A percentile compares a stretch with the other conserved stretches of the same genome.
Conservation (phyloP, 2,329 filamentous ascomycete species). For the Diaporthe helianthi region DNA sequence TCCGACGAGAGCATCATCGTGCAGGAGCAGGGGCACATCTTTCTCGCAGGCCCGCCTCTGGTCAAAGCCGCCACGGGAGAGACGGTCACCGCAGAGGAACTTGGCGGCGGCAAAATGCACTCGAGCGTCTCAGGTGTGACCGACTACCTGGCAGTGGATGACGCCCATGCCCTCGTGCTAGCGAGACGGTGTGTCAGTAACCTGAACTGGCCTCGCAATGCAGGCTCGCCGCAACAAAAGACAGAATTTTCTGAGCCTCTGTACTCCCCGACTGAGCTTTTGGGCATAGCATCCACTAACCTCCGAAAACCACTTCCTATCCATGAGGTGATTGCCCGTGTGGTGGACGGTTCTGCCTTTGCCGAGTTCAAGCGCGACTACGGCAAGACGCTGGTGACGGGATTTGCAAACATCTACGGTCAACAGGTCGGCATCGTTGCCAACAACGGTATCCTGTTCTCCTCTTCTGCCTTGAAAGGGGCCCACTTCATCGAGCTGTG, state of each 20-base stretch:
- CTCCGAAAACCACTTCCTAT: slow-evolving; percentile 84
- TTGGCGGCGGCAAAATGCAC: slow-evolving; percentile 90
- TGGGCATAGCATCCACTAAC: slow-evolving; percentile 90
- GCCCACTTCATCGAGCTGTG: slow-evolving; percentile 98
- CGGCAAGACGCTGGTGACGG: slow-evolving; percentile 87
- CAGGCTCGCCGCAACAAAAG: slow-evolving; percentile 42
- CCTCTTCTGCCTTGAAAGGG: slow-evolving; percentile 86
- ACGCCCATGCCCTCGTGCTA: slow-evolving; percentile 88
- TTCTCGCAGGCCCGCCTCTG: slow-evolving; percentile 90
- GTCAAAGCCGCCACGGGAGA: slow-evolving; percentile 97
- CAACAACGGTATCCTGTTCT: slow-evolving; percentile 96
- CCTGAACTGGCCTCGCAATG: slow-evolving; percentile 74
- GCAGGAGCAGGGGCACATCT: slow-evolving; percentile 94
- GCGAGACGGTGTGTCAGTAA: slow-evolving; percentile 85
- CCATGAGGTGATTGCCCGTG: slow-evolving; percentile 88
- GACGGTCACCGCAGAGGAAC: slow-evolving; percentile 85
- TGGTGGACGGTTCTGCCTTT: slow-evolving; percentile 90
- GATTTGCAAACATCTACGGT: slow-evolving; percentile 89
- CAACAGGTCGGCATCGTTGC: slow-evolving; percentile 92
- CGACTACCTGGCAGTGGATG: slow-evolving; percentile 93
- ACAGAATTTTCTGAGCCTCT: slow-evolving; percentile 73
- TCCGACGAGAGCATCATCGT: slow-evolving; percentile 98
- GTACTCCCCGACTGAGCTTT: slow-evolving; percentile 77
- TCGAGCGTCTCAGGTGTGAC: slow-evolving; percentile 91
- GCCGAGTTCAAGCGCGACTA: slow-evolving; percentile 95